Evolutionary conservation across 225 moss, liverwort and hornwort species (phyloP).

Genomic region (Neckera pumila): DNA sequence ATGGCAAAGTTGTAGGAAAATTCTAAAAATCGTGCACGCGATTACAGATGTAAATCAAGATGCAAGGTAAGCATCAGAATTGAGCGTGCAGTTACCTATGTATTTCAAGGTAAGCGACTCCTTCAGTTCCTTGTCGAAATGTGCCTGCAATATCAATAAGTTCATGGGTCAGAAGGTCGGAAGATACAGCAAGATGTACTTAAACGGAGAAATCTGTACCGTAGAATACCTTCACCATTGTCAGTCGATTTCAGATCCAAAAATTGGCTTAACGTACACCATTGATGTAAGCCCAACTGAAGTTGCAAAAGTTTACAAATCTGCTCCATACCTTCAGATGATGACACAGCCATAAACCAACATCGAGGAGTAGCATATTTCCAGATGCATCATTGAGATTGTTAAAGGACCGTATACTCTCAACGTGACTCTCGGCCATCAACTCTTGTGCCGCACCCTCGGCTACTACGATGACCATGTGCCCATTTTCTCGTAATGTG

Average conservation of each 20-base stretch:
- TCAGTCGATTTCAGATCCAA: not conserved
- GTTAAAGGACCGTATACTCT: conserved; percentile 15
- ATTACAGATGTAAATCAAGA: not conserved
- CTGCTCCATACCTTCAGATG: conserved; percentile 38
- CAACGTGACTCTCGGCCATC: conserved; percentile 28
- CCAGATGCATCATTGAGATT: conserved; percentile 64
- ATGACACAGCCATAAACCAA: conserved; percentile 61
- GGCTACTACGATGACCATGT: conserved; percentile 72
- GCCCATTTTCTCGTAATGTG: conserved; percentile 39
- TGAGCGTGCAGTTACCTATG: conserved; percentile 13
- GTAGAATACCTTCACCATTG: not conserved
- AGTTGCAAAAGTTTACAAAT: not conserved
- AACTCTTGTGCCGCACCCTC: conserved; percentile 79
- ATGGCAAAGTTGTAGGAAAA: not conserved
- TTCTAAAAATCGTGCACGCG: not conserved
- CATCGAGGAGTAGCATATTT: conserved; percentile 55
- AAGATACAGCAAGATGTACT: not conserved
- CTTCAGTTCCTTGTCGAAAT: conserved; percentile 41
- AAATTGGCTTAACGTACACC: not conserved
- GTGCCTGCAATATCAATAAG: conserved; percentile 10
- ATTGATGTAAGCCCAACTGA: not conserved
- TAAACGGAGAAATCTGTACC: not conserved
- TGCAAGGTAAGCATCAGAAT: not conserved
- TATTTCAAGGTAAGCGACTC: conserved; percentile 49
- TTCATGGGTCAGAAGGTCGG: not conserved